Conservation (phyloP, 176 grass and related monocot genomes). For the Urochloa ruziziensis region DNA sequence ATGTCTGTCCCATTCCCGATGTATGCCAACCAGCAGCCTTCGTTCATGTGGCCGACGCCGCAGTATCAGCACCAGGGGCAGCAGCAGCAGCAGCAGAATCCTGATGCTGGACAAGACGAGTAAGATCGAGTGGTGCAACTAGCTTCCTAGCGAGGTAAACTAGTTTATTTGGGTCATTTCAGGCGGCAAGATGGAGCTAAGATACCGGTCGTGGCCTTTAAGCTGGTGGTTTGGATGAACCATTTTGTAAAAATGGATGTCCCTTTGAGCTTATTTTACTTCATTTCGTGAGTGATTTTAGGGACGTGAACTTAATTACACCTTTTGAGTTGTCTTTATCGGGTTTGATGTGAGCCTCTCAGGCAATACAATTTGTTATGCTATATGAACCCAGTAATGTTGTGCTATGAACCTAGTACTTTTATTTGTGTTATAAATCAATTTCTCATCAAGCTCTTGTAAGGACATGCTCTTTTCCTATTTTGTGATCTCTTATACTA, state of each 20-base stretch:
- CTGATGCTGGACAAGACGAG: slow-evolving; percentile 3
- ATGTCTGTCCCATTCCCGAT: slow-evolving; percentile 19
- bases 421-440: background rate
- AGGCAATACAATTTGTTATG: no score
- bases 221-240: background rate
- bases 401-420: background rate
- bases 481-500: no score
- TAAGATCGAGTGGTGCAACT: background rate
- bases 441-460: background rate
- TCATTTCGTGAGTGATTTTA: background rate
- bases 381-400: no score
- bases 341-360: background rate
- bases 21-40: slow-evolving; percentile 31
- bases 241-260: background rate
- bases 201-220: background rate
- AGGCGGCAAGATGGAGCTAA: no score
- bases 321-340: background rate
- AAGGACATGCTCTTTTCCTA: background rate
- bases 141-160: background rate
- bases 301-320: background rate
- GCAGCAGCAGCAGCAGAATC: slow-evolving; percentile 22
- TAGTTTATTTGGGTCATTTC: no score
- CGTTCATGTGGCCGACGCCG: slow-evolving; percentile 37
- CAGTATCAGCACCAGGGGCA: slow-evolving; percentile 23
- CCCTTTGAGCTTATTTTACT: background rate